Evolutionary conservation across 1,284 basidiomycete genomes (phyloP), one percentile per base, ranked within the genome.

Genomic region (Volvariella surrecta): DNA sequence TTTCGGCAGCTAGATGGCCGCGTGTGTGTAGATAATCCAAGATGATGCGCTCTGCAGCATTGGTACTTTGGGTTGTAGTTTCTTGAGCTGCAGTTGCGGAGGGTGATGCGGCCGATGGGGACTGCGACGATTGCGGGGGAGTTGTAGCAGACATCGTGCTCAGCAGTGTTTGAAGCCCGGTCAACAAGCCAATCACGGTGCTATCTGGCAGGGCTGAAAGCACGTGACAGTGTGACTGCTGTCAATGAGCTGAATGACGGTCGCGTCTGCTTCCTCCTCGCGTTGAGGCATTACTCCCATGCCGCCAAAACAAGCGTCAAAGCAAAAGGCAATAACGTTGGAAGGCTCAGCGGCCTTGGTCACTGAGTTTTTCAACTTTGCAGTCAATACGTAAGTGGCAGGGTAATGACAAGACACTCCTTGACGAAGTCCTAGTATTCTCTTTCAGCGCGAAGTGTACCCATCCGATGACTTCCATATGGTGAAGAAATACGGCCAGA

Each of bases 321-420:
- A 77, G 35, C 82, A 87, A 50, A 6, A 11, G 11, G 77, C 83
- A 3, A 94, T 96, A 54, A 94, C 91, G 1, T 83, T 99, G 62
- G 95, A 97, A 59, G 96, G 96, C 1, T 96, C 91, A 0, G 92
- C 91, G 0, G 79, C 83, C 37, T 75, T 98, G n/a, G 94, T 99
- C 45, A 95, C 92, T 11, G 96, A 99, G 59, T 98, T 99, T 73
- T 98, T 99, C 75, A 94, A 95, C 70, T 99, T 92, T 64, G 87
- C 89, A 17, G 90, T 94, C 50, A 95, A 95, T 69, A 89, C 85
- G 90, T 92, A 57, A 50, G 86, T 71, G 11, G 35, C 19, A 11
- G 24, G 6, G 24, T 28, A 11, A 6, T 28, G 6, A 11, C 19
- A 37, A 32, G 15, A 24, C 45, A 46, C 32, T 46, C 46, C 6